Conservation (phyloP, 2,329 filamentous ascomycete genomes). For the Colletotrichum somersetense region DNA sequence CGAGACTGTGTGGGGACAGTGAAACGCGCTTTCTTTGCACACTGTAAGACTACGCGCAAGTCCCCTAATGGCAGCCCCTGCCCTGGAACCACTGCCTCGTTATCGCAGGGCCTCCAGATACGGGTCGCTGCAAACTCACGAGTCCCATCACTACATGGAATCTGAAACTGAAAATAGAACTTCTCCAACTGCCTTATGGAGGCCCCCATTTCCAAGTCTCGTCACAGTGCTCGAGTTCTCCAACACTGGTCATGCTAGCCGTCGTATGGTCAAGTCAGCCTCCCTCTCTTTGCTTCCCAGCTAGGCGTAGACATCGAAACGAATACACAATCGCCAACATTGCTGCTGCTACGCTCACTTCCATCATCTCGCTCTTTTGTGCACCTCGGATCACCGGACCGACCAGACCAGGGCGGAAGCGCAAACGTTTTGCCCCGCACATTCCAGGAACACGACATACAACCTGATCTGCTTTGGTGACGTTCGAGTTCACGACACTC, state of each 20-base stretch:
- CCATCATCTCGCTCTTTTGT: conserved; percentile 2
- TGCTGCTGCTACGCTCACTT: background rate
- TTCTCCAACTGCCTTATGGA: background rate
- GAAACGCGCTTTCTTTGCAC: conserved; percentile 8
- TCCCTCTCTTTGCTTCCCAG: conserved; percentile 9
- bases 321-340: conserved; percentile 5
- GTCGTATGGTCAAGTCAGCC: conserved; percentile 10
- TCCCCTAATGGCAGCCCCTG: background rate
- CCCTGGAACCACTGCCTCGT: background rate
- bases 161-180: conserved; percentile 29
- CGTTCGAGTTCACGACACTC: conserved; percentile 3
- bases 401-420: conserved; percentile 1
- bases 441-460: background rate
- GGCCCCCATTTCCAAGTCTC: background rate
- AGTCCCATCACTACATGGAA: background rate
- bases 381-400: conserved; percentile 1
- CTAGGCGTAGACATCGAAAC: conserved; percentile 6
- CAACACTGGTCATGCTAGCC: background rate
- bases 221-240: conserved; percentile 1
- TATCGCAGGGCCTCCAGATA: background rate
- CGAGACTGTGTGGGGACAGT: conserved; percentile 21
- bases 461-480: background rate
- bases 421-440: conserved; percentile 11
- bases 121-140: background rate
- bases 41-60: conserved; percentile 1